Percentiles rank a stretch among this genome's conserved stretches.
These are phyloP conservation scores for Puccinellia tenuiflora DNA, from an alignment of 176 grass and related monocot genomes.

Conservation along the genomic window DNA sequence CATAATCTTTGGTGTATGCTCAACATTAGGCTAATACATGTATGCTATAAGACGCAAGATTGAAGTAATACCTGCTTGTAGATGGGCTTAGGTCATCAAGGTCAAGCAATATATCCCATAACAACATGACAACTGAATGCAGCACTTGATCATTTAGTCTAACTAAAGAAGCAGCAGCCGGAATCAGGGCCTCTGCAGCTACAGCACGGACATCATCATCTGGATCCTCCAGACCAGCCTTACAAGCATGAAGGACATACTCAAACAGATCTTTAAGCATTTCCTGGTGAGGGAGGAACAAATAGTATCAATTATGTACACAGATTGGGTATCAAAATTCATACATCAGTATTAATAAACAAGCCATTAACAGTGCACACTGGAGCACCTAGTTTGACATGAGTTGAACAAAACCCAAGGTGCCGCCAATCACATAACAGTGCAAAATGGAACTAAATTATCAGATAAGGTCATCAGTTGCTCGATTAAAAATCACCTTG, in stretches of 20 bases:
- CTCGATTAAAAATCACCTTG: conserved; percentile 47
- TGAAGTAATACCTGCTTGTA: conserved; percentile 80
- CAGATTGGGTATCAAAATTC: background rate
- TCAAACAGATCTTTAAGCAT: conserved; percentile 76
- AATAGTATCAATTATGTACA: conserved; percentile 16
- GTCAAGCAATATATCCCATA: conserved; percentile 99
- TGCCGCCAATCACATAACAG: background rate
- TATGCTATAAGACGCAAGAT: background rate
- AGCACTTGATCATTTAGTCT: conserved; percentile 79
- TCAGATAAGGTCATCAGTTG: conserved; percentile 10
- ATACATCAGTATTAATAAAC: background rate
- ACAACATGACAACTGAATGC: conserved; percentile 86
- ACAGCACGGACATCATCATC: conserved; percentile 99
- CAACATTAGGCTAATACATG: background rate
- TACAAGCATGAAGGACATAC: conserved; percentile 88
- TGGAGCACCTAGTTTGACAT: background rate
- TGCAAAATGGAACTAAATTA: background rate
- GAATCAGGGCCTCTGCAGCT: conserved; percentile 93
- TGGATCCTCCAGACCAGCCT: conserved; percentile 90
- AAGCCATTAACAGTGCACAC: background rate
- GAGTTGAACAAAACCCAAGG: background rate
- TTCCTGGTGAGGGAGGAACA: conserved; percentile 58
- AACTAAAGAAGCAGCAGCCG: conserved; percentile 78
- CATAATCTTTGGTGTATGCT: background rate
- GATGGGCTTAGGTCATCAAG: conserved; percentile 98